Evolutionary conservation across 805 yeast genomes (phyloP).

Genomic region (Teunomyces pallodes): DNA sequence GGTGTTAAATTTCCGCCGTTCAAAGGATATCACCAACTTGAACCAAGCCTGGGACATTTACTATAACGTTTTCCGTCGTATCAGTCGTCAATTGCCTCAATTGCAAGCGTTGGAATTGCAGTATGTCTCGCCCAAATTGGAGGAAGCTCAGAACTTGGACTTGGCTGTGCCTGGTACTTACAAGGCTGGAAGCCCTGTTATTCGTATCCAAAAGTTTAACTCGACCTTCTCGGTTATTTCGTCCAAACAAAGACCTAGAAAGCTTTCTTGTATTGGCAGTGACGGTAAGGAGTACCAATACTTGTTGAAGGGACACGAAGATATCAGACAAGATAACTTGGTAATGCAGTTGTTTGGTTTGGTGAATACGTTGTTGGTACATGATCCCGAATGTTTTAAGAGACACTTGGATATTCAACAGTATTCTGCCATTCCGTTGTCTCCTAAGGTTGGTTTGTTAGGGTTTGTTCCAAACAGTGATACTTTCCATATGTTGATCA

Average conservation of each 20-base stretch:
- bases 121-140: slow-evolving; percentile 87
- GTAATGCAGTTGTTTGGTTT: slow-evolving; percentile 97
- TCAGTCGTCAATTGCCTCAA: slow-evolving; percentile 85
- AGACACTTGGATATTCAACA: slow-evolving; percentile 91
- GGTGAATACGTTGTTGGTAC: slow-evolving; percentile 83
- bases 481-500: slow-evolving; percentile 88
- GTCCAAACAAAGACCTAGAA: slow-evolving; percentile 94
- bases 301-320: slow-evolving; percentile 92
- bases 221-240: slow-evolving; percentile 84
- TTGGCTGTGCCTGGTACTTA: slow-evolving; percentile 95
- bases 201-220: slow-evolving; percentile 72
- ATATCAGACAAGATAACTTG: slow-evolving; percentile 92
- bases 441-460: slow-evolving; percentile 93
- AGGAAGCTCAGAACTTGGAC: slow-evolving; percentile 74
- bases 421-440: slow-evolving; percentile 90
- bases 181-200: slow-evolving; percentile 75
- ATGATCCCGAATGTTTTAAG: slow-evolving; percentile 94
- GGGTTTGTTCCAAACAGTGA: slow-evolving; percentile 99
- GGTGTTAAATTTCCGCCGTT: slow-evolving; percentile 80
- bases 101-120: slow-evolving; percentile 82
- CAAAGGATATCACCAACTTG: slow-evolving; percentile 81
- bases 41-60: slow-evolving; percentile 98
- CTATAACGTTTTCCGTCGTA: slow-evolving; percentile 88
- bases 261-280: slow-evolving; percentile 73
- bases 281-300: slow-evolving; percentile 90